Percentiles rank a stretch among this genome's conserved stretches.
phyloP scores from a whole-genome alignment of 2,329 filamentous ascomycete species.

The Xylariaceae sp. region DNA sequence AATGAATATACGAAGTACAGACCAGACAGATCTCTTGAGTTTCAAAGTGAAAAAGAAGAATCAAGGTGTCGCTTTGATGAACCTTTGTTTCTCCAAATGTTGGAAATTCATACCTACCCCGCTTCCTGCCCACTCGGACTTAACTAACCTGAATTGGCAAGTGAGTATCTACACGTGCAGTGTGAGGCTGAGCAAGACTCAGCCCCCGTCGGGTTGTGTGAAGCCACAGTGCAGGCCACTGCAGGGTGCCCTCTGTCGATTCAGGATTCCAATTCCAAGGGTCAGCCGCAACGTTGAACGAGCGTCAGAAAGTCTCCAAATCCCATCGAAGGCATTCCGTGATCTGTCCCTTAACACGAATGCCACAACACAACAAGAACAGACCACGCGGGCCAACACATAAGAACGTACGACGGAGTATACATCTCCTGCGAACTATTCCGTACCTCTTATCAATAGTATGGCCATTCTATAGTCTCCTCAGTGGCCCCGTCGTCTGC shows the following conservation, averaged over 20 bases:
- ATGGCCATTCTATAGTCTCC: not conserved
- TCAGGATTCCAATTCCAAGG: not conserved
- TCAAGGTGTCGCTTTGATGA: no score
- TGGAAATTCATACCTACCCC: not conserved
- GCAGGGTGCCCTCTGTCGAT: not conserved
- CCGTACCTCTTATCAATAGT: not conserved
- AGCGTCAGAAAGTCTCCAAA: not conserved
- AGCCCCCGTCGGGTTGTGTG: conserved; percentile 10
- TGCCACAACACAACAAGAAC: no score
- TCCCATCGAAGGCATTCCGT: conserved; percentile 5
- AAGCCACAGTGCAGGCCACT: conserved; percentile 2
- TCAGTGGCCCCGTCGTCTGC: not conserved
- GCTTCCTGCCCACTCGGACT: not conserved
- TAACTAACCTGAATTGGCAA: not conserved
- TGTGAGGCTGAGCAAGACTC: conserved; percentile 17
- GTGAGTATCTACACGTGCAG: not conserved
- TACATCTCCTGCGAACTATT: not conserved
- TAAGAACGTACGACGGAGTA: no score
- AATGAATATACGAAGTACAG: no score
- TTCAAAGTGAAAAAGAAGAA: no score
- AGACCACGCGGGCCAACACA: no score
- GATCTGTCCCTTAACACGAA: not conserved
- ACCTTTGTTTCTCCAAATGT: not conserved
- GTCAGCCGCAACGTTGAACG: not conserved
- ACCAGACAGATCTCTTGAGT: no score